Conservation (phyloP, 1,139 yeast species). For the Candida labiduridarum region DNA sequence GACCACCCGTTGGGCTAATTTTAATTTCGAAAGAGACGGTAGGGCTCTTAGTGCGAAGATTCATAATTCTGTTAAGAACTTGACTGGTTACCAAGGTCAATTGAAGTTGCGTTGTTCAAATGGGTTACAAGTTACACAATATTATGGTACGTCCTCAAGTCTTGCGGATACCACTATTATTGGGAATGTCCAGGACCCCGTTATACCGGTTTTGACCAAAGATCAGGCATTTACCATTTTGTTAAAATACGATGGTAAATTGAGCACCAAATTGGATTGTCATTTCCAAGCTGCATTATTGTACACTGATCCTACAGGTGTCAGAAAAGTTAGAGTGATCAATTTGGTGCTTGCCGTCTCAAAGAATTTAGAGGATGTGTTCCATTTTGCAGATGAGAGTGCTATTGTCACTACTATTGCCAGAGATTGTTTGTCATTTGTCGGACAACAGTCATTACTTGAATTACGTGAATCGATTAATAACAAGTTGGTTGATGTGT, state of each 20-base stretch:
- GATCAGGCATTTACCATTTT: slow-evolving; percentile 74
- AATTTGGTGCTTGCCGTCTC: slow-evolving; percentile 84
- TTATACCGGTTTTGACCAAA: slow-evolving; percentile 64
- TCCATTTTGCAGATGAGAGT: slow-evolving; percentile 85
- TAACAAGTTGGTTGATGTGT: slow-evolving; percentile 67
- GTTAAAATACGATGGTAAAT: slow-evolving; percentile 75
- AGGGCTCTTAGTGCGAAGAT: slow-evolving; percentile 64
- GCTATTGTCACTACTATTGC: slow-evolving; percentile 72
- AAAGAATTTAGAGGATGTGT: slow-evolving; percentile 70
- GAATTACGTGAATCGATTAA: slow-evolving; percentile 67
- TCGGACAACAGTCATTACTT: slow-evolving; percentile 61
- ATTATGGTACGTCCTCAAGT: slow-evolving; percentile 58
- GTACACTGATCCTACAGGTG: slow-evolving; percentile 77
- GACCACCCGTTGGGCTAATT: slow-evolving; percentile 66
- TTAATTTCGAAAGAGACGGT: slow-evolving; percentile 72
- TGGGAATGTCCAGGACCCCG: slow-evolving; percentile 60
- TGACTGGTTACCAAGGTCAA: slow-evolving; percentile 77
- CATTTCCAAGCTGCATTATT: slow-evolving; percentile 91
- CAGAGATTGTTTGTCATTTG: slow-evolving; percentile 65
- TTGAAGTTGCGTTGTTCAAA: slow-evolving; percentile 85
- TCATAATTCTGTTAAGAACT: slow-evolving; percentile 44
- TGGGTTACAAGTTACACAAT: slow-evolving; percentile 82
- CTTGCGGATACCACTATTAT: slow-evolving; percentile 30
- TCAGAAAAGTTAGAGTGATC: slow-evolving; percentile 80
- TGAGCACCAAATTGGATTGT: slow-evolving; percentile 73